A percentile compares a stretch with the other conserved stretches of the same genome.
These are phyloP conservation scores for Rosa multiflora DNA, from an alignment of 306 rosid species.

Conservation along the genomic window DNA sequence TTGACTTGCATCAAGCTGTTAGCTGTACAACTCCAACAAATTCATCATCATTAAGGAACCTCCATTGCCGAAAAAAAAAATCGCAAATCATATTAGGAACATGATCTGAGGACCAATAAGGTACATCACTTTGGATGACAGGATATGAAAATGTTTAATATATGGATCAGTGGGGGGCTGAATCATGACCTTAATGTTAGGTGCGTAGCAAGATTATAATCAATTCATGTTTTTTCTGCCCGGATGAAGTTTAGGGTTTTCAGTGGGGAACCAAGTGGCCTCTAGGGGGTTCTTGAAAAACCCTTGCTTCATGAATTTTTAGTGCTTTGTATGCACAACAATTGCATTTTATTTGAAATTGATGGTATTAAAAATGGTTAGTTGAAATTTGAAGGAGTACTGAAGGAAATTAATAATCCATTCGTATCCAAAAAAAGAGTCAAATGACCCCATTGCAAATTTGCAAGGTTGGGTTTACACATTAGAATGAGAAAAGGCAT, in stretches of 20 bases:
- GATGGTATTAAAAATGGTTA: not conserved
- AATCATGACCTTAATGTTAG: constrained; percentile 43
- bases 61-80: no score
- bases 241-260: not conserved
- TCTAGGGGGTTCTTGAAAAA: not conserved
- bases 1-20: no score
- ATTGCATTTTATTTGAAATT: not conserved
- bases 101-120: not conserved
- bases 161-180: constrained; percentile 35
- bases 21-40: no score
- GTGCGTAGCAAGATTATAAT: constrained; percentile 41
- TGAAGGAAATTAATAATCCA: no score
- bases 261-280: not conserved
- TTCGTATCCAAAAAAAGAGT: no score
- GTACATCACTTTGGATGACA: not conserved
- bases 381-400: not conserved
- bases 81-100: not conserved
- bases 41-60: no score
- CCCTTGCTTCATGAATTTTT: not conserved
- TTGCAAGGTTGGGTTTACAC: not conserved
- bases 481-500: no score
- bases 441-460: no score
- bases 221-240: constrained; percentile 9
- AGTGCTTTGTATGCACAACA: not conserved
- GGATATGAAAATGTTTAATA: not conserved